Conservation (phyloP, 768 basidiomycete genomes). For the Melanogaster broomeanus region DNA sequence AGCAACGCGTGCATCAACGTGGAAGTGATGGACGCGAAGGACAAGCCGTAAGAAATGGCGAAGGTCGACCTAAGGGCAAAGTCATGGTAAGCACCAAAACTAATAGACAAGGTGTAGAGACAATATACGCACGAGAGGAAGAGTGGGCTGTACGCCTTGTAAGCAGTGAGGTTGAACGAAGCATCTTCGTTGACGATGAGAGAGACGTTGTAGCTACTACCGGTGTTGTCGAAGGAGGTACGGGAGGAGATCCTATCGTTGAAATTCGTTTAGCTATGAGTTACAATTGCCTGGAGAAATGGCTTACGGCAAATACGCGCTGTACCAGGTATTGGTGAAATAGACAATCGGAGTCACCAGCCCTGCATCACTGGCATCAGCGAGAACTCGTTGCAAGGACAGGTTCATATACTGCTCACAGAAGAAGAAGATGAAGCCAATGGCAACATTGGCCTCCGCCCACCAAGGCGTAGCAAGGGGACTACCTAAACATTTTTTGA, state of each 20-base stretch:
- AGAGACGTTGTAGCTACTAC: conserved; percentile 55
- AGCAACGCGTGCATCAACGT: conserved; percentile 72
- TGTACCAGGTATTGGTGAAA: conserved; percentile 67
- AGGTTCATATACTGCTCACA: conserved; percentile 40
- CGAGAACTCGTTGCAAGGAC: conserved; percentile 56
- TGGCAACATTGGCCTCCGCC: conserved; percentile 71
- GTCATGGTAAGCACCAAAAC: conserved; percentile 3
- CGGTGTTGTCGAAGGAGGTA: conserved; percentile 67
- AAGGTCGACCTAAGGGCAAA: conserved; percentile 50
- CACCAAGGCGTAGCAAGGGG: conserved; percentile 84
- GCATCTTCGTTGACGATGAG: conserved; percentile 53
- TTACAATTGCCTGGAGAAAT: not conserved
- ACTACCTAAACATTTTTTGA: conserved; percentile 15
- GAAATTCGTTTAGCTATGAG: not conserved
- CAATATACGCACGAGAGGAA: conserved; percentile 46
- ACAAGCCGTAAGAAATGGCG: conserved; percentile 76
- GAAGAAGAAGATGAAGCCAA: conserved; percentile 68
- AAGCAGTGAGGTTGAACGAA: conserved; percentile 57
- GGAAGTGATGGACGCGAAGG: conserved; percentile 81
- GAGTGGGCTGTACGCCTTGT: conserved; percentile 59
- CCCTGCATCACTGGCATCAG: conserved; percentile 44
- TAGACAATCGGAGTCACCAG: conserved; percentile 63
- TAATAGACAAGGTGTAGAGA: conserved; percentile 6
- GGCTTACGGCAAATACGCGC: conserved; percentile 55
- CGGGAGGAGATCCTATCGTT: conserved; percentile 57